phyloP scores from a whole-genome alignment of 257 asterid genomes.

The Solanum sitiens region DNA sequence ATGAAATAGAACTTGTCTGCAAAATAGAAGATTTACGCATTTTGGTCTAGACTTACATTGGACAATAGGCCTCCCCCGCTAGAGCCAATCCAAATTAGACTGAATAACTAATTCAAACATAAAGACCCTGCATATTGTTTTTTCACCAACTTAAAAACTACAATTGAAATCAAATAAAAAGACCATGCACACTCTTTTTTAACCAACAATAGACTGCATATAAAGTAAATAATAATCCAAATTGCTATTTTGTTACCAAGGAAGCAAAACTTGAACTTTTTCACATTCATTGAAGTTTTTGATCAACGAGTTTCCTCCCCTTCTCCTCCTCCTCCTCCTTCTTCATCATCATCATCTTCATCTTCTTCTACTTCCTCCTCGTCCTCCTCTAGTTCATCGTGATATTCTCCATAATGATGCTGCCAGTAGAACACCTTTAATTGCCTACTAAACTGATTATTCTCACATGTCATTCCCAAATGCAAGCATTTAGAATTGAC shows the following conservation, averaged over 20 bases:
- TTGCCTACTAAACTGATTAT: too few species aligned
- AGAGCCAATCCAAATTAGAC: background rate
- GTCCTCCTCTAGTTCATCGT: too few species aligned
- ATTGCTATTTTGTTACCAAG: background rate
- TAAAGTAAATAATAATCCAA: background rate
- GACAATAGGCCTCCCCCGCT: background rate
- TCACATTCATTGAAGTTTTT: background rate
- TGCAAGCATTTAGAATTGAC: too few species aligned
- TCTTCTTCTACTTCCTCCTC: background rate
- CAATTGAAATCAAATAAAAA: background rate
- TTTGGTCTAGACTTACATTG: background rate
- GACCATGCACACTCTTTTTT: background rate
- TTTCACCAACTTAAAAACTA: background rate
- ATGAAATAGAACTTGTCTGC: background rate
- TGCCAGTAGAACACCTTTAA: too few species aligned
- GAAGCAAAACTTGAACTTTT: too few species aligned
- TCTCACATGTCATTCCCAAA: too few species aligned
- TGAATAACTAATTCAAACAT: background rate
- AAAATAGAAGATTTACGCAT: background rate
- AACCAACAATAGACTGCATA: background rate
- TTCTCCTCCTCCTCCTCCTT: background rate
- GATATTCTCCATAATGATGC: too few species aligned
- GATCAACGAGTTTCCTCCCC: background rate
- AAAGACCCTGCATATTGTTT: background rate
- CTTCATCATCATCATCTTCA: too few species aligned